These are phyloP conservation scores for Crassisporium funariophilum DNA, from an alignment of 768 basidiomycete genomes.

Conservation along the genomic window DNA sequence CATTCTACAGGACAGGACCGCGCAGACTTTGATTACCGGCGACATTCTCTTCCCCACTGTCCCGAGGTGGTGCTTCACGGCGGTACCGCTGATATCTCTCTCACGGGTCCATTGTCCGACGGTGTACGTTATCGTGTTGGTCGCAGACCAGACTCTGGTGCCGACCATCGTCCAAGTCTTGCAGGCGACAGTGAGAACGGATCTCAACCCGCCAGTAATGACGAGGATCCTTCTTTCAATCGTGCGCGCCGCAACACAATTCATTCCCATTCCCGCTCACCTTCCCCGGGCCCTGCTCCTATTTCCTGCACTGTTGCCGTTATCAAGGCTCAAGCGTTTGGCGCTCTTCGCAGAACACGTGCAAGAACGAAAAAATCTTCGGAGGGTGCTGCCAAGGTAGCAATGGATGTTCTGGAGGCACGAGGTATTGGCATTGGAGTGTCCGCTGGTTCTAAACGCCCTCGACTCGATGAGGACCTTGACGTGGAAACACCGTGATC, in stretches of 20 bases:
- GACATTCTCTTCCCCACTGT: slow-evolving; percentile 51
- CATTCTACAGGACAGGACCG: slow-evolving; percentile 54
- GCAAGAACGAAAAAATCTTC: slow-evolving; percentile 71
- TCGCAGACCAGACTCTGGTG: slow-evolving; percentile 49
- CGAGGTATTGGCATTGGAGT: slow-evolving; percentile 63
- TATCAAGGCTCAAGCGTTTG: slow-evolving; percentile 90
- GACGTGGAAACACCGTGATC: slow-evolving; percentile 30
- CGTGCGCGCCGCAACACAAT: slow-evolving; percentile 49
- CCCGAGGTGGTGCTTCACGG: slow-evolving; percentile 73
- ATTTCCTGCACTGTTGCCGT: slow-evolving; percentile 84
- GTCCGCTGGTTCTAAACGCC: slow-evolving; percentile 45
- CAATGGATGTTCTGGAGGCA: slow-evolving; percentile 80
- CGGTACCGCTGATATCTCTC: slow-evolving; percentile 71
- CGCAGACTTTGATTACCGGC: slow-evolving; percentile 67
- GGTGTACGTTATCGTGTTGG: slow-evolving; percentile 63
- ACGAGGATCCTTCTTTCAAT: slow-evolving; percentile 48
- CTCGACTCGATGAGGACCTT: slow-evolving; percentile 56
- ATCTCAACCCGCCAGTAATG: slow-evolving; percentile 56
- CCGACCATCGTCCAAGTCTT: slow-evolving; percentile 45
- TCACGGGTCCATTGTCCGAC: slow-evolving; percentile 52
- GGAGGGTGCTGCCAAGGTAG: slow-evolving; percentile 71
- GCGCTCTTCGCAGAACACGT: slow-evolving; percentile 78
- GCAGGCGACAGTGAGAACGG: slow-evolving; percentile 55
- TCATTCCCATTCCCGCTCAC: slow-evolving; percentile 51
- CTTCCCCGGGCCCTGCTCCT: slow-evolving; percentile 45